Base-by-base conservation (phyloP, 2,329 filamentous ascomycete species). In the Chrysoporthe deuterocubensis region DNA sequence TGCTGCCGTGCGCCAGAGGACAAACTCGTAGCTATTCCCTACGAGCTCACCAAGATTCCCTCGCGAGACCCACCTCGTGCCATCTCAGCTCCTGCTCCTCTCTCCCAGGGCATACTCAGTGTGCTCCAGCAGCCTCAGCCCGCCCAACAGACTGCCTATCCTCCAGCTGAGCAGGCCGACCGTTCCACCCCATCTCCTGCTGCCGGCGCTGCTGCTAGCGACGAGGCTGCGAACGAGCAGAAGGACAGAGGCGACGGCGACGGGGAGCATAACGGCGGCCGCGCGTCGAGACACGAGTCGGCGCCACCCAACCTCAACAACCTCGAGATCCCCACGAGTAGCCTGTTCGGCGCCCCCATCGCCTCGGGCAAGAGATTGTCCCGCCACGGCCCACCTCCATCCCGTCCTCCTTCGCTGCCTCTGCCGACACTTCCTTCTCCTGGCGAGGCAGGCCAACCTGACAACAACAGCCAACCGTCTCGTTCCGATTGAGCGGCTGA, bases 361-460 rank as follows among this genome's bases (percentile, higher is more conserved):
- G 18, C 34, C 54, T 2, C 32, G 3, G 16, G 14, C 54, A 40
- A 14, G 32, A 16, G 54, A 34, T 14, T 57, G 18, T 40, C 54
- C 16, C 46, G 46, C 34, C 21, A 26, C 32, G 67, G 44, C 18
- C 44, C 44, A 32, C 37, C 59, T 3, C 67, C 63, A 18, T 44
- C 26, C 46, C 43, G 52, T 2, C 48, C 50, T 62, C 56, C 62
- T 8, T 32, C 37, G 14, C 14, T n/a, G 37, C 61, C 64, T 40
- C 43, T 67, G 26, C 57, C 54, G 43, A 7, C 40, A 14, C 32
- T 26, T 46, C 43, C 43, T 44, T 32, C 43, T 61, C 42, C 43
- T 21, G 14, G 26, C 13, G 43, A 34, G 4, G 16, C 37, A 42
- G 18, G 56, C 18, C 26, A 40, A 44, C 43, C 13, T 13, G 26